phyloP scores from a whole-genome alignment of 768 basidiomycete species.

The Russula earlei region DNA sequence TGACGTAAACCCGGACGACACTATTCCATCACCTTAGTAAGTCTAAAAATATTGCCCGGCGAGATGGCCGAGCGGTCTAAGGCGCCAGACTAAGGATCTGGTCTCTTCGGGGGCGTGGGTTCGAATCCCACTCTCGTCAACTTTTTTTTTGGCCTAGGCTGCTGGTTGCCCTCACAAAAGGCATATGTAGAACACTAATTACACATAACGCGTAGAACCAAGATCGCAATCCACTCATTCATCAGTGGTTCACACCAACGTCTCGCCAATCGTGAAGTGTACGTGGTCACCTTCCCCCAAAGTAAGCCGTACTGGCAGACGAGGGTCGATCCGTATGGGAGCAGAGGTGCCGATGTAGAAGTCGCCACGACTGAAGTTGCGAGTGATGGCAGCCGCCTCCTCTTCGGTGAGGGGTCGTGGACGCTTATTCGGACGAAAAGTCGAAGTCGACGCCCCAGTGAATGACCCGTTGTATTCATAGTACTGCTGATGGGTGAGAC shows the following conservation, averaged over 20 bases:
- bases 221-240: background rate
- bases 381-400: conserved; percentile 73
- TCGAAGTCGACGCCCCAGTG: conserved; percentile 60
- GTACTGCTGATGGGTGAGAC: conserved; percentile 47
- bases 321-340: conserved; percentile 75
- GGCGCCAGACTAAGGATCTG: conserved; percentile 73
- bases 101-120: conserved; percentile 42
- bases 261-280: conserved; percentile 50
- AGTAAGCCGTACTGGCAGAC: conserved; percentile 68
- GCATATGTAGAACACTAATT: too few species aligned
- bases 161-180: background rate
- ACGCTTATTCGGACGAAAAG: conserved; percentile 74
- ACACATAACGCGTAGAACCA: conserved; percentile 11
- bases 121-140: conserved; percentile 39
- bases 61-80: conserved; percentile 88
- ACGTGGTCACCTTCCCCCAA: conserved; percentile 78
- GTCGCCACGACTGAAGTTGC: conserved; percentile 73
- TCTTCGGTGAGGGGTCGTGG: conserved; percentile 75
- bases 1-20: too few species aligned
- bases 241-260: conserved; percentile 29
- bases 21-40: background rate
- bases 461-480: conserved; percentile 54
- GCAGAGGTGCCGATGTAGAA: conserved; percentile 76
- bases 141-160: background rate
- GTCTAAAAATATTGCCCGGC: background rate